Evolutionary conservation across 768 basidiomycete species (phyloP), one percentile per base, ranked within the genome.

Genomic region (Lactarius hengduanensis): DNA sequence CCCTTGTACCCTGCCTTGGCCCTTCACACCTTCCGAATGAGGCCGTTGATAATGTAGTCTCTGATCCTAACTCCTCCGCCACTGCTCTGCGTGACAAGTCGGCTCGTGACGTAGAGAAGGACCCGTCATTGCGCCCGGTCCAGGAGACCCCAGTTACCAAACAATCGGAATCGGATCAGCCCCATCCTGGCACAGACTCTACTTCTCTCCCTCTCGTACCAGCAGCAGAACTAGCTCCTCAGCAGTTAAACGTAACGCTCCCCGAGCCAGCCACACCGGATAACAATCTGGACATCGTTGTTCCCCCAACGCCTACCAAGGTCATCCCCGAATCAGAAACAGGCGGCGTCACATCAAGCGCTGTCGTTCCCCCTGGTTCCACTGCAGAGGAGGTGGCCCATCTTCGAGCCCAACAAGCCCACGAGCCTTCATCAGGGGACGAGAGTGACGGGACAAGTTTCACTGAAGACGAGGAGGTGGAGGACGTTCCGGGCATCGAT

Each of bases 361-460:
- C 92, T 54, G 95, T 96, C 28, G 92, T 95, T 72, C 84, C 94
- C 2, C 94, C 96, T 16, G 94, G 94, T 38, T 92, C 93, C 30
- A 90, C 84, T 57, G 90, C 84, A 53, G 78, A 69, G 47, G 75
- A 74, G 67, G 75, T 67, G 57, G 57, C 68, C 53, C 75, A 73
- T 26, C 72, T 56, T 62, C 76, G 54, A 60, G 63, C 72, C 26
- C 74, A 65, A 40, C 72, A 74, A 54, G 71, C 73, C 8, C 84
- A 82, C 65, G 79, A 80, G 9, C 76, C 76, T 22, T 80, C 82
- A 58, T 77, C 77, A 58, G 81, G 76, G 41, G 81, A 78, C 68
- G 82, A 88, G 71, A 81, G 80, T 53, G 87, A 90, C 69, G 87
- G 81, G 53, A 86, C 85, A 22, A 86, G 83, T 73, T 86, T 87